Percentiles rank a stretch among this genome's conserved stretches.
These are phyloP conservation scores for Aphanoascus verrucosus DNA, from an alignment of 2,329 filamentous ascomycete genomes.

Conservation along the genomic window DNA sequence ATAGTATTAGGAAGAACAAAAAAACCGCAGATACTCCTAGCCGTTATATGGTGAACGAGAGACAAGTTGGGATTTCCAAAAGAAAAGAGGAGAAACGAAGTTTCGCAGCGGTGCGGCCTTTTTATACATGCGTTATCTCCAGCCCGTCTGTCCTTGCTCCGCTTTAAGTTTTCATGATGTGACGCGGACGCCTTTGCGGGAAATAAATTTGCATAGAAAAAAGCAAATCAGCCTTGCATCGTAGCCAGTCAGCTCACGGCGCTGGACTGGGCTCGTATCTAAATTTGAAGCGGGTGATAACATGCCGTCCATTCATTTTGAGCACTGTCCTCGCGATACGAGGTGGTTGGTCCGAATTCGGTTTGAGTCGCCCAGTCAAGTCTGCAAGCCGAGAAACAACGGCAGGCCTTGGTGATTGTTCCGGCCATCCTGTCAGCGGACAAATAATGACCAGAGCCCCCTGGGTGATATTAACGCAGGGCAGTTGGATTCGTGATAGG, in stretches of 20 bases:
- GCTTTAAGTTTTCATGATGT: background rate
- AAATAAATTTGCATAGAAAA: background rate
- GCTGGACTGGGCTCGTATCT: background rate
- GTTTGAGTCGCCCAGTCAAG: background rate
- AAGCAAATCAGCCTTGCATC: background rate
- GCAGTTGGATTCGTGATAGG: background rate
- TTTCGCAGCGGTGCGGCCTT: background rate
- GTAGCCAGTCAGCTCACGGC: background rate
- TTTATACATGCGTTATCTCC: background rate
- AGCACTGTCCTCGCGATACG: background rate
- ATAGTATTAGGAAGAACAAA: background rate
- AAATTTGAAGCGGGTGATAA: background rate
- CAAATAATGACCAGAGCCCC: no score
- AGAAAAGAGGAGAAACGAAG: background rate
- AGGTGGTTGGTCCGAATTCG: constrained; percentile 4
- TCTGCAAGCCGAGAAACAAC: background rate
- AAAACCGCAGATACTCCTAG: background rate
- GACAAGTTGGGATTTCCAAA: background rate
- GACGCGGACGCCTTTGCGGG: background rate
- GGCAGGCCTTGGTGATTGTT: background rate
- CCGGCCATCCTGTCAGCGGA: background rate
- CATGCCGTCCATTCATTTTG: constrained; percentile 1
- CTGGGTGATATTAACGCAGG: background rate
- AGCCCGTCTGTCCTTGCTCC: background rate
- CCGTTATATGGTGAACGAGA: background rate